phyloP scores from a whole-genome alignment of 805 yeast genomes.

The Ogataea kodamae region DNA sequence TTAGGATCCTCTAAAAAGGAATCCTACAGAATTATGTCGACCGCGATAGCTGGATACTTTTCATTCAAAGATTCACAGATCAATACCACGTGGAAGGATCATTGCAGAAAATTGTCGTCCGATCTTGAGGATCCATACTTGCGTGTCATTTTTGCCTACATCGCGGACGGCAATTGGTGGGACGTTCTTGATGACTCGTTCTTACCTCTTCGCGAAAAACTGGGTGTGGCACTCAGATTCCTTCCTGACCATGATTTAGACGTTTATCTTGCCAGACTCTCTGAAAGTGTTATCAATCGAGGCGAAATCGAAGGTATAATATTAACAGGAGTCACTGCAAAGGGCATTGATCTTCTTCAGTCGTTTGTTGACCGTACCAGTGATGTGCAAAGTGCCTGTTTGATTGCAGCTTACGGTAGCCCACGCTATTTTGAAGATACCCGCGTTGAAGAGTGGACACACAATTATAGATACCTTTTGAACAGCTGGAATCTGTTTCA shows the following conservation, averaged over 20 bases:
- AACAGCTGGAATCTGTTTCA: constrained; percentile 80
- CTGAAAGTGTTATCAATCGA: constrained; percentile 62
- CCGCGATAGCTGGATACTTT: constrained; percentile 89
- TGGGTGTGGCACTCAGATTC: constrained; percentile 88
- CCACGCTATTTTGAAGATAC: constrained; percentile 78
- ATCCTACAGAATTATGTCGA: constrained; percentile 72
- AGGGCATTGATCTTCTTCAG: constrained; percentile 77
- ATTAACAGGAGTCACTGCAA: constrained; percentile 86
- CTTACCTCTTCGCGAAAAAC: constrained; percentile 78
- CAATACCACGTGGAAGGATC: constrained; percentile 88
- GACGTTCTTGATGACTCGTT: constrained; percentile 89
- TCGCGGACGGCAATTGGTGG: constrained; percentile 95
- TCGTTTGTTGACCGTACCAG: constrained; percentile 83
- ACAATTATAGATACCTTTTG: constrained; percentile 59
- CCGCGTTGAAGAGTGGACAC: constrained; percentile 76
- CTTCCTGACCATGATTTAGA: constrained; percentile 76
- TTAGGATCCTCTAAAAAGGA: constrained; percentile 71
- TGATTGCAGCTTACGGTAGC: constrained; percentile 74
- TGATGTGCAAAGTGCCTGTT: constrained; percentile 89
- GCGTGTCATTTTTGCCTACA: constrained; percentile 87
- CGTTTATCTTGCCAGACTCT: constrained; percentile 64
- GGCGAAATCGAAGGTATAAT: constrained; percentile 93
- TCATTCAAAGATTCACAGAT: constrained; percentile 55
- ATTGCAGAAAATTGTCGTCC: constrained; percentile 82
- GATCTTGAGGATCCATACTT: constrained; percentile 87